Evolutionary conservation across 169 alveolate species (phyloP).

Genomic region (Plasmodium billcollinsi): DNA sequence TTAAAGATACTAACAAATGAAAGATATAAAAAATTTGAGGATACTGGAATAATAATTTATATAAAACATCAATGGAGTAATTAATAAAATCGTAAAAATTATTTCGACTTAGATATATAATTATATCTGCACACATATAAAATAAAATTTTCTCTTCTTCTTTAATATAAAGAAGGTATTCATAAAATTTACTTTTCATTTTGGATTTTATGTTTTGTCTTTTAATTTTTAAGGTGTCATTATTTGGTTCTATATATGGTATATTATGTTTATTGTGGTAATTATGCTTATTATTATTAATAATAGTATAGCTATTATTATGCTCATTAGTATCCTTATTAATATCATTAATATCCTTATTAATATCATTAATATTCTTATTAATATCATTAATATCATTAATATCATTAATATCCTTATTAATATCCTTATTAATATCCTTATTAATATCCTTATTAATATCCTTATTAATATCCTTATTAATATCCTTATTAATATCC

Average conservation of each 20-base stretch:
- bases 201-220: too few species aligned
- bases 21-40: constrained; percentile 64
- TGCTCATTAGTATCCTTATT: background rate
- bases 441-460: background rate
- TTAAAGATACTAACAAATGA: constrained; percentile 58
- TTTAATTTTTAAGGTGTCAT: background rate
- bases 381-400: background rate
- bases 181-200: constrained; percentile 4
- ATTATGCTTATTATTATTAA: background rate
- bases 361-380: background rate
- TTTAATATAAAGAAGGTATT: constrained; percentile 18
- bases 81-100: constrained; percentile 48
- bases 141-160: constrained; percentile 56
- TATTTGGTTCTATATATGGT: background rate
- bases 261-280: background rate
- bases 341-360: constrained; percentile 2
- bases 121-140: constrained; percentile 49
- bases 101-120: constrained; percentile 30
- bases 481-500: background rate
- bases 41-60: constrained; percentile 66
- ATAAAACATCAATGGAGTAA: constrained; percentile 52
- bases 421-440: background rate
- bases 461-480: background rate
- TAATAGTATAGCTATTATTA: background rate
- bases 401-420: background rate